Conservation (phyloP, 2,329 filamentous ascomycete genomes). For the Eutypa lata region DNA sequence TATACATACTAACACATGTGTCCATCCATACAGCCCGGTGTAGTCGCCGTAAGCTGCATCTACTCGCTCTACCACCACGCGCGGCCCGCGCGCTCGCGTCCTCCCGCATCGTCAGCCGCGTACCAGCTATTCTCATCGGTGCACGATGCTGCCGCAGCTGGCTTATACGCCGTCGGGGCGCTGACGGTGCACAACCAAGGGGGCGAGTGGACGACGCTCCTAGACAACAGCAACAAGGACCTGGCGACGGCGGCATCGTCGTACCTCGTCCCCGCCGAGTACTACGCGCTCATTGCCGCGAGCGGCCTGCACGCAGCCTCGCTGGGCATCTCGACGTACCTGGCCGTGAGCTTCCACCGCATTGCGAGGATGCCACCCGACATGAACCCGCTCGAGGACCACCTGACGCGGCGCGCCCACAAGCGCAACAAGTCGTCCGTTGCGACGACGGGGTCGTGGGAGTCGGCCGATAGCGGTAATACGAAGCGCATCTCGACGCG, state of each 20-base stretch:
- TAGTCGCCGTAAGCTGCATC: slow-evolving; percentile 66
- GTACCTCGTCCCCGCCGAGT: slow-evolving; percentile 63
- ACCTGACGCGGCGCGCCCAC: slow-evolving; percentile 74
- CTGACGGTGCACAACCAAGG: slow-evolving; percentile 43
- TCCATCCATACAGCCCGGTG: slow-evolving; percentile 75
- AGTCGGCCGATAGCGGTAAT: slow-evolving; percentile 32
- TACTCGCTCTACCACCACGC: slow-evolving; percentile 82
- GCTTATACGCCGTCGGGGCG: slow-evolving; percentile 55
- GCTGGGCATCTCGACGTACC: slow-evolving; percentile 67
- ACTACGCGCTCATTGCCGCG: slow-evolving; percentile 62
- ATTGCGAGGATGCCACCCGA: slow-evolving; percentile 83
- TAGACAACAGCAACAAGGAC: slow-evolving; percentile 33
- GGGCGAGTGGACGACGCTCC: slow-evolving; percentile 63
- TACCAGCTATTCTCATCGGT: slow-evolving; percentile 83
- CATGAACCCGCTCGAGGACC: slow-evolving; percentile 89
- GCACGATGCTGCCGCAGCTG: slow-evolving; percentile 59
- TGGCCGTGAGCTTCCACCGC: slow-evolving; percentile 75
- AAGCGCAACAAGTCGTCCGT: slow-evolving; percentile 69
- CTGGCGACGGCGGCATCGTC: slow-evolving; percentile 49
- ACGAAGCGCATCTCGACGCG: slow-evolving; percentile 60
- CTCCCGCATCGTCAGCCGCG: slow-evolving; percentile 77
- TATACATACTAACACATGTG: too few species aligned
- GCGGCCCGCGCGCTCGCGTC: slow-evolving; percentile 65
- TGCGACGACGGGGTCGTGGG: slow-evolving; percentile 40
- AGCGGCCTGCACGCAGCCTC: slow-evolving; percentile 70